Evolutionary conservation across 768 basidiomycete genomes (phyloP), one percentile per base, ranked within the genome.

Genomic region (Mycena chlorophos): DNA sequence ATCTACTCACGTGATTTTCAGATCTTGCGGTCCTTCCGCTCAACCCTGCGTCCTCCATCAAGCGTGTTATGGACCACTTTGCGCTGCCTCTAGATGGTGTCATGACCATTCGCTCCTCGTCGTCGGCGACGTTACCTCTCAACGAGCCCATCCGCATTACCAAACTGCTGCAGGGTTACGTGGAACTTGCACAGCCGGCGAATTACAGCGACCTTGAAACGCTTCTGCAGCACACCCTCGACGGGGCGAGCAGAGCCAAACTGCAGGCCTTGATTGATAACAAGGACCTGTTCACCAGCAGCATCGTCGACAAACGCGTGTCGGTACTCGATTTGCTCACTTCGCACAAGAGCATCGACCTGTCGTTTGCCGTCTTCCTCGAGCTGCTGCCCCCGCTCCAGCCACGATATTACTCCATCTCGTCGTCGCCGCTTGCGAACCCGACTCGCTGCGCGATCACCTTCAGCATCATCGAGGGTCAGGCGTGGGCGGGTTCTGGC

Each of bases 341-440:
- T 47, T 58, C 62, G 26, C 65, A 74, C 56, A 65, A 66, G 2
- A 51, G 68, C 29, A 61, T 78, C 14, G 53, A 70, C 14, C 66
- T 79, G 29, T 57, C 63, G 12, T 66, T 79, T 28, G 57, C 63
- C 14, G 64, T 66, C 3, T 78, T 72, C 68, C 63, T 80, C 25
- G 62, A 64, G 16, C 66, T 76, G 62, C 70, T 79, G 13, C 78
- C 77, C 13, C 58, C 74, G 1, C 77, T 79, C 73, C 75, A 75
- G 37, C 66, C 76, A 50, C 67, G 79, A 31, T 76, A 79, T 64
- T 79, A 80, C 68, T 78, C 77, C 1, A 79, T 79, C 60, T 78
- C 78, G 0, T 78, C 77, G 1, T 78, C 76, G 5, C 78, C 78
- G 6, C 67, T 80, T 4, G 71, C 72, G 69, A 69, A 77, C 51